Base-by-base conservation (phyloP, 164 flowering plant genomes). In the Vitis amurensis region DNA sequence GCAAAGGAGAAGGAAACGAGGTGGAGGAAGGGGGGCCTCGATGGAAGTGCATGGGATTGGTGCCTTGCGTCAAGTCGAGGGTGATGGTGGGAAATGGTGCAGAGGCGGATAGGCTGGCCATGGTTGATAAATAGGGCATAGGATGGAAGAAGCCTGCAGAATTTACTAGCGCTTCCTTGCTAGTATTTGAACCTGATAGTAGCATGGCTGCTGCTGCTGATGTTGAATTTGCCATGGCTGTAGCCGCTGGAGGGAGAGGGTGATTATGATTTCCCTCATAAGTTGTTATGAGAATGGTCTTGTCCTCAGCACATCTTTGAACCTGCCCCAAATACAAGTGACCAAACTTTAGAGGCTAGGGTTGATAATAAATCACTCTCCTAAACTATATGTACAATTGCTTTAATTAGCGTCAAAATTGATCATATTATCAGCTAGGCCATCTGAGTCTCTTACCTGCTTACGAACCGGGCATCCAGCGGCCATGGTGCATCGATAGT, bases 61-160 rank as follows among this genome's bases (percentile, higher is more conserved):
- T 79, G 63, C 3, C 60, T 11, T 82, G 81, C 59, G 89, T 87
- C 27, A 85, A 59, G 81, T 87, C 89, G 1, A 86, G 79, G 68
- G 89, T 84, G 47, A 87, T 78, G 57, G 89, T 84, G 57, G 89
- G 88, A 55, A 85, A 87, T 63, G 91, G 91, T 8, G 89, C 88
- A 9, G 91, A 86, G 51, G 91, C 79, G 2, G 91, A 87, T 23
- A 87, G 62, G 19, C 86, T 85, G 51, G 89, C 87, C 84, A 86
- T 82, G 68, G 82, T 84, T 29, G 91, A 81, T 7, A 86, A 50
- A 58, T 68, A 85, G 15, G 91, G 82, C 11, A 80, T 49, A 13
- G 79, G 68, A 15, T 75, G 69, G 64, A 74, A 73, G 76, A 78
- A 75, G 59, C 61, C 56, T 1, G 83, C 51, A 8, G 76, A 59